phyloP scores from a whole-genome alignment of 176 grass and related monocot species.

The Triticum turgidum region DNA sequence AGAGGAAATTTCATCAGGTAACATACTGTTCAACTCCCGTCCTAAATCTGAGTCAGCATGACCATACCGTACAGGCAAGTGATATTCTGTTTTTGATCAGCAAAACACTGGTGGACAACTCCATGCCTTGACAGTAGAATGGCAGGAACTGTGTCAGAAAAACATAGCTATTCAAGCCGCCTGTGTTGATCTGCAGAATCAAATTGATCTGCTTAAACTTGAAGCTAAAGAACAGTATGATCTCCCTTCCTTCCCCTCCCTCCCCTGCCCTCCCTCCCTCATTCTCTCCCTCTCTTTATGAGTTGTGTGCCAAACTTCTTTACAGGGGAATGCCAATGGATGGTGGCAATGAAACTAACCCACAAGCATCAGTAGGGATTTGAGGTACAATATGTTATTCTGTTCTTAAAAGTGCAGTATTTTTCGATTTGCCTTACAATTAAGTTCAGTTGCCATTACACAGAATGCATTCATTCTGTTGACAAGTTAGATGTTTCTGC shows the following conservation, averaged over 20 bases:
- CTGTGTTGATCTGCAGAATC: conserved; percentile 71
- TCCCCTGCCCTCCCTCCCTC: background rate
- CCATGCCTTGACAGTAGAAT: conserved; percentile 71
- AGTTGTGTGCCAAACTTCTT: background rate
- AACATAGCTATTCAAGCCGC: conserved; percentile 87
- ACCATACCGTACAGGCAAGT: background rate
- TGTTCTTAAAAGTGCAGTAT: background rate
- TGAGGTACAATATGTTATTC: conserved; percentile 43
- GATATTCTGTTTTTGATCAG: conserved; percentile 47
- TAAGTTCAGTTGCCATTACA: background rate
- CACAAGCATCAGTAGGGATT: conserved; percentile 25
- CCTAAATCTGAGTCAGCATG: conserved; percentile 13
- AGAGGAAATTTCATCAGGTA: conserved; percentile 99
- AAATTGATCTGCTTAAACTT: conserved; percentile 66
- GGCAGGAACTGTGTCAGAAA: conserved; percentile 88
- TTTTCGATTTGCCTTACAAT: background rate
- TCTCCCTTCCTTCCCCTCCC: background rate
- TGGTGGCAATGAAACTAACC: conserved; percentile 32
- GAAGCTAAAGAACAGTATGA: conserved; percentile 76
- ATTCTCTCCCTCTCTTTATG: background rate
- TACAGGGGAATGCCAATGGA: conserved; percentile 67
- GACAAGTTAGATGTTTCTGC: conserved; percentile 4
- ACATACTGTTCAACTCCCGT: background rate
- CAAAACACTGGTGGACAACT: conserved; percentile 88
- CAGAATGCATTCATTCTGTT: background rate